Conservation (phyloP, 352 stramenopile species). For the Phytophthora melonis region DNA sequence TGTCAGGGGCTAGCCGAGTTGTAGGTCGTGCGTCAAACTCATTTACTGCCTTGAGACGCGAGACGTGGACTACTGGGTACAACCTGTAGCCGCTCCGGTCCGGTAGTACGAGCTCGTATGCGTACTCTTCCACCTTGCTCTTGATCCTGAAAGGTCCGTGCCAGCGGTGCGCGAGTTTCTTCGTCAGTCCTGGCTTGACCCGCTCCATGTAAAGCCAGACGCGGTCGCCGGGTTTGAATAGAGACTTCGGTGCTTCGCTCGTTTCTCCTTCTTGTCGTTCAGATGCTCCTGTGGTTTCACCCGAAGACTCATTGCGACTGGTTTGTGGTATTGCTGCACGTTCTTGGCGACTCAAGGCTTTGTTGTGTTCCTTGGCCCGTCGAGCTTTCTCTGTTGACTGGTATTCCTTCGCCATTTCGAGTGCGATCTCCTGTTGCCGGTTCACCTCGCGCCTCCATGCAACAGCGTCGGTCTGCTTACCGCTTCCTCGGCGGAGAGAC, state of each 20-base stretch:
- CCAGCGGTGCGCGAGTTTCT: too few relatives aligned
- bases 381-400: slow-evolving; percentile 8
- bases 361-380: slow-evolving; percentile 8
- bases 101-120: background rate
- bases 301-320: background rate
- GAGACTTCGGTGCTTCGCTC: background rate
- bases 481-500: background rate
- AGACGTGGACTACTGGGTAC: background rate
- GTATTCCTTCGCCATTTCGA: slow-evolving; percentile 10
- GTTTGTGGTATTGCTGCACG: too few relatives aligned
- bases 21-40: background rate
- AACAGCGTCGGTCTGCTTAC: background rate
- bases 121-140: too few relatives aligned
- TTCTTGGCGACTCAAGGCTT: background rate
- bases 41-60: background rate
- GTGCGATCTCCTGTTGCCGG: background rate
- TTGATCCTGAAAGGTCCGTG: too few relatives aligned
- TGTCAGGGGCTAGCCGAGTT: background rate
- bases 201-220: slow-evolving; percentile 21
- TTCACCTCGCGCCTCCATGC: background rate
- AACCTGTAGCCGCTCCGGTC: background rate
- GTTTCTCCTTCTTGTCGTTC: background rate
- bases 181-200: slow-evolving; percentile 10
- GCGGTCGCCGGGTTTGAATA: background rate
- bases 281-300: background rate